These are phyloP conservation scores for Nymphaea thermarum DNA, from an alignment of 164 flowering plant genomes.

Conservation along the genomic window DNA sequence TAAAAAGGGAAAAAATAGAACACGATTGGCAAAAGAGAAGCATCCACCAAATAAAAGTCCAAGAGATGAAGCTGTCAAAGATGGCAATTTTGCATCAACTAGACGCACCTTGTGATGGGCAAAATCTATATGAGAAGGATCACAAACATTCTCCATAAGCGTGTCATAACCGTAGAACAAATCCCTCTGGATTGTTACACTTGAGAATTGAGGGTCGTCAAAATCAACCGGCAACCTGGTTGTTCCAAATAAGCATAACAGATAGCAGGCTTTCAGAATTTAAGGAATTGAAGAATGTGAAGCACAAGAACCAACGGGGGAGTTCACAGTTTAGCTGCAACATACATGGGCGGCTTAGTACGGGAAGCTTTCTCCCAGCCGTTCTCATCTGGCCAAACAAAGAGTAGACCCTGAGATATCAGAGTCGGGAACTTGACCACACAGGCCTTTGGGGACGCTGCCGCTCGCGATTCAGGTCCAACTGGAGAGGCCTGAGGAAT, in stretches of 20 bases:
- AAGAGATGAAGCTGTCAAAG: no score
- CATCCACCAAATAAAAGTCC: no score
- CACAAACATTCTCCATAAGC: slow-evolving; percentile 98
- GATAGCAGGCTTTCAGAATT: neutral
- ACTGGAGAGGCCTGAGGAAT: slow-evolving; percentile 77
- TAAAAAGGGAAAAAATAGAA: no score
- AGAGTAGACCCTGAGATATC: slow-evolving; percentile 92
- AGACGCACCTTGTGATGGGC: slow-evolving; percentile 80
- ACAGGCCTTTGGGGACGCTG: slow-evolving; percentile 72
- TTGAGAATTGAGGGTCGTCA: slow-evolving; percentile 69
- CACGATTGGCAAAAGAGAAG: no score
- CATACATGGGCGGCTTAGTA: slow-evolving; percentile 62
- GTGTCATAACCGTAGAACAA: slow-evolving; percentile 92
- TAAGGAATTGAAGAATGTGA: neutral
- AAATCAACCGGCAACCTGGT: slow-evolving; percentile 87
- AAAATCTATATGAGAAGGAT: slow-evolving; percentile 97
- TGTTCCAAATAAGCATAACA: neutral
- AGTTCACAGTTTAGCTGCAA: neutral
- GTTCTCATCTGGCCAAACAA: slow-evolving; percentile 98
- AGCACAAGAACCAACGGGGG: neutral
- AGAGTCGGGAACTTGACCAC: slow-evolving; percentile 67
- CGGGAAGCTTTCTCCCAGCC: slow-evolving; percentile 77
- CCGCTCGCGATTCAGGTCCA: slow-evolving; percentile 86
- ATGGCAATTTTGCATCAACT: neutral
- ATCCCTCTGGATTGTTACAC: slow-evolving; percentile 91